These are phyloP conservation scores for Fusarium praegraminearum DNA, from an alignment of 2,329 filamentous ascomycete genomes.

Conservation along the genomic window DNA sequence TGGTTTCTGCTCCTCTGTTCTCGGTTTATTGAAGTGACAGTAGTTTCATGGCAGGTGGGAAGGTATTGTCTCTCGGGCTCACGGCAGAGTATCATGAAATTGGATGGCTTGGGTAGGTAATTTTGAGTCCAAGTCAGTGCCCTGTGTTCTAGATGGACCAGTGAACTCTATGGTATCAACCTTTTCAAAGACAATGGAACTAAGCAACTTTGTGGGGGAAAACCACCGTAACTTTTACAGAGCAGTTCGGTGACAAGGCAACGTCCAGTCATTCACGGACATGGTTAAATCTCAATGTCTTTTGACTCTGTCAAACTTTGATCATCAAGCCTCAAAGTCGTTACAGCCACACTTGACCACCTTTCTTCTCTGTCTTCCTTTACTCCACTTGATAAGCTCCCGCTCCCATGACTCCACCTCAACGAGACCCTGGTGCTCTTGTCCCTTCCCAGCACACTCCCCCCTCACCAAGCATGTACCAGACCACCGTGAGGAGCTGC, in stretches of 20 bases:
- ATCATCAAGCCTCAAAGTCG: conserved; percentile 20
- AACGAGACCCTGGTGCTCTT: conserved; percentile 21
- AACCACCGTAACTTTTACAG: not conserved
- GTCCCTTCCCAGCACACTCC: conserved; percentile 24
- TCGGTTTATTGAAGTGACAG: not conserved
- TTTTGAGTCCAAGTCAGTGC: not conserved
- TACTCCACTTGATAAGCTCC: conserved; percentile 37
- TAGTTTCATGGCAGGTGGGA: not conserved
- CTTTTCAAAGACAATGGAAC: not conserved
- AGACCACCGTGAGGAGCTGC: not conserved
- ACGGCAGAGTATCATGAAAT: not conserved
- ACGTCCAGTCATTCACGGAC: not conserved
- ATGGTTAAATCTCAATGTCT: not conserved
- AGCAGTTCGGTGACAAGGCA: not conserved
- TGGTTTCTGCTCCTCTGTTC: not conserved
- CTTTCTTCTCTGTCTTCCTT: conserved; percentile 1
- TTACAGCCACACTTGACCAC: conserved; percentile 12
- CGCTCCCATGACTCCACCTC: conserved; percentile 35
- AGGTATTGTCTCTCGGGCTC: not conserved
- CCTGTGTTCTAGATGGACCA: not conserved
- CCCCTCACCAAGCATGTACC: conserved; percentile 20
- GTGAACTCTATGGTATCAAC: not conserved
- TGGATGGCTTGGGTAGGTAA: not conserved
- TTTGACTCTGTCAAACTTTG: not conserved
- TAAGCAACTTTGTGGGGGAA: not conserved